Evolutionary conservation across 306 rosid species (phyloP).

Genomic region (Fragaria ananassa): DNA sequence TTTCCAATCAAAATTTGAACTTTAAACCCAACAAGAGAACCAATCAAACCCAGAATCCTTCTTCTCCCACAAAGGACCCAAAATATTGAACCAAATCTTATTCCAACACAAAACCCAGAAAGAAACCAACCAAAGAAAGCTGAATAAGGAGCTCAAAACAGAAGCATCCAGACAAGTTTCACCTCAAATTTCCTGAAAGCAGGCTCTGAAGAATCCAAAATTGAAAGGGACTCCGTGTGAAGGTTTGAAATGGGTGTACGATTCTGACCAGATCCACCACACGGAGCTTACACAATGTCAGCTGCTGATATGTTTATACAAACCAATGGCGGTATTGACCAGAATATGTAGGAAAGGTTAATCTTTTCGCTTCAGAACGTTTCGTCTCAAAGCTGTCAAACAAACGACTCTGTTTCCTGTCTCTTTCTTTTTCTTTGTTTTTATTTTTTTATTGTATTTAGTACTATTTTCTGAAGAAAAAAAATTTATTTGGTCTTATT

Average conservation of each 20-base stretch:
- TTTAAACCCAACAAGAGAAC: background rate
- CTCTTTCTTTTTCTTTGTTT: background rate
- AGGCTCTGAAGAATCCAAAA: conserved; percentile 17
- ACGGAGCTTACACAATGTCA: conserved; percentile 27
- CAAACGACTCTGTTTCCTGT: background rate
- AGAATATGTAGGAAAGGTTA: conserved; percentile 16
- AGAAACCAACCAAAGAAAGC: background rate
- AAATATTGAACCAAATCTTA: conserved; percentile 25
- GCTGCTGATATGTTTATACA: conserved; percentile 7
- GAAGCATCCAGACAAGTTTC: conserved; percentile 20
- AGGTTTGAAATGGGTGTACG: conserved; percentile 10
- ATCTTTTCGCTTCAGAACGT: background rate
- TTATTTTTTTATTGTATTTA: background rate
- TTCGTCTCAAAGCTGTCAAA: conserved; percentile 22
- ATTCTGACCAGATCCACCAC: conserved; percentile 52
- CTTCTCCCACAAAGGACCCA: conserved; percentile 17
- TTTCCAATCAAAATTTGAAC: conserved; percentile 25
- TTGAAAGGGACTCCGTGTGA: conserved; percentile 20
- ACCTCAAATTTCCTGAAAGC: conserved; percentile 3
- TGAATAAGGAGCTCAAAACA: conserved; percentile 23
- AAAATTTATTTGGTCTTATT: no score
- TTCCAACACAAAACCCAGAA: conserved; percentile 11
- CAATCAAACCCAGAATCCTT: conserved; percentile 11
- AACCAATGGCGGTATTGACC: conserved; percentile 30
- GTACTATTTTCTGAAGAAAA: background rate